Percentiles rank a stretch among this genome's conserved stretches.
These are phyloP conservation scores for Aspergillus luchuensis DNA, from an alignment of 2,329 filamentous ascomycete species.

Conservation along the genomic window DNA sequence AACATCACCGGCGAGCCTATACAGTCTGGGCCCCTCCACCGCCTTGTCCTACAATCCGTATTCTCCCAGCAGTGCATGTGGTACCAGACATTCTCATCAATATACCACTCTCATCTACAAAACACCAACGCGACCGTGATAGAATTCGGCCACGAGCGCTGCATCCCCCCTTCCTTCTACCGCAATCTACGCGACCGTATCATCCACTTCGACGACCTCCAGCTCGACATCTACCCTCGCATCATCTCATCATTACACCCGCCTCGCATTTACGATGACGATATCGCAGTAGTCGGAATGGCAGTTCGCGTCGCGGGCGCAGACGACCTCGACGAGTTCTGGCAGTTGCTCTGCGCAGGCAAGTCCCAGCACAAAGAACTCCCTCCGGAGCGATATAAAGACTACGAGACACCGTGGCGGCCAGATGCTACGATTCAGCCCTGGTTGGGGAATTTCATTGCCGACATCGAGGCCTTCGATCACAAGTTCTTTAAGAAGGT, in stretches of 20 bases:
- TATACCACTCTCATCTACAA: slow-evolving; percentile 10
- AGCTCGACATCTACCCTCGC: slow-evolving; percentile 7
- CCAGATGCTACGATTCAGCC: slow-evolving; percentile 5
- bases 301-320: slow-evolving; percentile 35
- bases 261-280: slow-evolving; percentile 17
- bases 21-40: slow-evolving; percentile 7
- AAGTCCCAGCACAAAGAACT: slow-evolving; percentile 26
- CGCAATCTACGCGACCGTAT: slow-evolving; percentile 13
- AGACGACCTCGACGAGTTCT: slow-evolving; percentile 32
- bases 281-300: slow-evolving; percentile 41
- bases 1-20: slow-evolving; percentile 9
- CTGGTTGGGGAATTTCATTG: slow-evolving; percentile 26
- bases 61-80: slow-evolving; percentile 19
- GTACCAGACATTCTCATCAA: slow-evolving; percentile 15
- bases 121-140: slow-evolving; percentile 11
- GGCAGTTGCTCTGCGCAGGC: slow-evolving; percentile 32
- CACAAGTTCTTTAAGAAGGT: slow-evolving; percentile 36
- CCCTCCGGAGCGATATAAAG: slow-evolving; percentile 18
- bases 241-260: not conserved
- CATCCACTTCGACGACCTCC: slow-evolving; percentile 19
- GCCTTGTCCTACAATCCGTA: slow-evolving; percentile 15
- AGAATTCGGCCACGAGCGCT: slow-evolving; percentile 23
- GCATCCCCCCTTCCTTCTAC: slow-evolving; percentile 20
- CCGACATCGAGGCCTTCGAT: slow-evolving; percentile 32
- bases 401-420: slow-evolving; percentile 22